These are phyloP conservation scores for Plasmodium gonderi DNA, from an alignment of 169 alveolate species.

Conservation along the genomic window DNA sequence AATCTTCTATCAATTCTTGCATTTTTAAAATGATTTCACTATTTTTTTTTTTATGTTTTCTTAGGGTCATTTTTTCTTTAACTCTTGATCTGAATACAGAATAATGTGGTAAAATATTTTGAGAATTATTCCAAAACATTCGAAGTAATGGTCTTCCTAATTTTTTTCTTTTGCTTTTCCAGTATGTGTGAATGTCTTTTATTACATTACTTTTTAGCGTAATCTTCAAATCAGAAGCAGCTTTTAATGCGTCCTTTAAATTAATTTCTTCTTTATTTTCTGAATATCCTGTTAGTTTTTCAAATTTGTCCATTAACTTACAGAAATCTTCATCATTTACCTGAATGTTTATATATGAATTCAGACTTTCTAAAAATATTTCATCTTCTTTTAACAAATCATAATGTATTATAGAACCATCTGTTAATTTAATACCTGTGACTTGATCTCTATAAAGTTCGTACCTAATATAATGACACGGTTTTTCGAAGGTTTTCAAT, in stretches of 20 bases:
- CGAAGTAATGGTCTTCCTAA: constrained; percentile 88
- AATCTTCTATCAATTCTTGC: constrained; percentile 86
- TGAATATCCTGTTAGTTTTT: constrained; percentile 78
- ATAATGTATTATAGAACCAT: constrained; percentile 83
- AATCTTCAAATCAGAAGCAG: constrained; percentile 52
- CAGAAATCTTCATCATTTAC: constrained; percentile 76
- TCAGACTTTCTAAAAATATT: constrained; percentile 80
- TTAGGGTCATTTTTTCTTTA: constrained; percentile 88
- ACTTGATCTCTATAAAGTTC: constrained; percentile 86
- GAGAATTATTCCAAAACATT: constrained; percentile 87
- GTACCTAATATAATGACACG: constrained; percentile 86
- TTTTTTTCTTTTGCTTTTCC: constrained; percentile 84
- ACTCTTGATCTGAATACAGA: constrained; percentile 89
- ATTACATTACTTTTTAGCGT: constrained; percentile 49
- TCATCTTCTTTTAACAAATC: constrained; percentile 84
- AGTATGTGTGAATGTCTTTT: constrained; percentile 77
- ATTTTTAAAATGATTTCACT: constrained; percentile 82
- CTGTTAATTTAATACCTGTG: constrained; percentile 84
- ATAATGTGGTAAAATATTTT: constrained; percentile 86
- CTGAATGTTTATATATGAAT: constrained; percentile 49
- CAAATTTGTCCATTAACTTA: constrained; percentile 82
- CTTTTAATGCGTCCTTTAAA: constrained; percentile 76
- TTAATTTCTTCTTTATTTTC: constrained; percentile 74
- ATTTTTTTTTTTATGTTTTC: constrained; percentile 87
- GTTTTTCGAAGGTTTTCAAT: constrained; percentile 76